These are phyloP conservation scores for Pichia rugopelliculosa DNA, from an alignment of 805 yeast species.

Conservation along the genomic window DNA sequence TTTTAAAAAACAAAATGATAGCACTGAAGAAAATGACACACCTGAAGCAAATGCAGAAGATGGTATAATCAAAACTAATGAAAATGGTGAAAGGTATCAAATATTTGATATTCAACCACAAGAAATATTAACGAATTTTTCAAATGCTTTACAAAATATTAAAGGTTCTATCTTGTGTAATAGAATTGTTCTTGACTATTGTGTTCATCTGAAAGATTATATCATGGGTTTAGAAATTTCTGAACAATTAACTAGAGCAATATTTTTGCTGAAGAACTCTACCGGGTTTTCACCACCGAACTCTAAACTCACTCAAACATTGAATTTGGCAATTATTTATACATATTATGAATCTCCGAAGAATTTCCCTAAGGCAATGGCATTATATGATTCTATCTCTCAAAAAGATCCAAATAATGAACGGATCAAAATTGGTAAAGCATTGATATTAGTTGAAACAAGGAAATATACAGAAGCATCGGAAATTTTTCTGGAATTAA, in stretches of 20 bases:
- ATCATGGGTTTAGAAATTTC: conserved; percentile 54
- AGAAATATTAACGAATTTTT: conserved; percentile 11
- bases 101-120: conserved; percentile 10
- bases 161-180: conserved; percentile 48
- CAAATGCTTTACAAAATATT: conserved; percentile 16
- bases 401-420: conserved; percentile 30
- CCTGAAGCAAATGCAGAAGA: conserved; percentile 1
- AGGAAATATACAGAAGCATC: conserved; percentile 56
- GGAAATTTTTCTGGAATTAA: conserved; percentile 32
- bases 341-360: conserved; percentile 89
- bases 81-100: conserved; percentile 7
- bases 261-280: conserved; percentile 40
- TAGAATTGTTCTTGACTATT: conserved; percentile 56
- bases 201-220: conserved; percentile 55
- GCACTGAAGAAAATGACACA: conserved; percentile 12
- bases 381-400: conserved; percentile 59
- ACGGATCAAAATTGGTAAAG: conserved; percentile 74
- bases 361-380: conserved; percentile 67
- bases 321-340: conserved; percentile 66
- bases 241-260: conserved; percentile 48
- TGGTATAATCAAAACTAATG: conserved; percentile 19
- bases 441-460: conserved; percentile 64
- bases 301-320: conserved; percentile 51
- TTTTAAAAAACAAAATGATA: conserved; percentile 6
- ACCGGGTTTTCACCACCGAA: conserved; percentile 42